phyloP scores from a whole-genome alignment of 164 flowering plant genomes.

The Piper longum region DNA sequence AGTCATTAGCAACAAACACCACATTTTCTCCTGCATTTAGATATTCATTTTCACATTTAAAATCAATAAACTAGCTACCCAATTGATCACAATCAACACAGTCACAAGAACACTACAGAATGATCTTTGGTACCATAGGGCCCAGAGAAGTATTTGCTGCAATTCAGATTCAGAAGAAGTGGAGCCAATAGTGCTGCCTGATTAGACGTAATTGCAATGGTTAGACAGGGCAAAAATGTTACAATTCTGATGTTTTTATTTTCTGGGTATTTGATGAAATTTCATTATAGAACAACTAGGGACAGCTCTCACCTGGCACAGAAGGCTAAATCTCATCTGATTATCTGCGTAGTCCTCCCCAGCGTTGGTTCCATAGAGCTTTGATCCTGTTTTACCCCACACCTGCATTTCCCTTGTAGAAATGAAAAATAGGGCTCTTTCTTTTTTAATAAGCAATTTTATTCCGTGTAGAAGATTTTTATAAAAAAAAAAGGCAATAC shows the following conservation, averaged over 20 bases:
- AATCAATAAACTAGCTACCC: neutral
- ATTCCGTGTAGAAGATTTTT: too few relatives aligned
- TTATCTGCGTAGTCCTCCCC: conserved; percentile 71
- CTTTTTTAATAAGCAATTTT: too few relatives aligned
- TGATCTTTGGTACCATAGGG: conserved; percentile 48
- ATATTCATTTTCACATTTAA: neutral
- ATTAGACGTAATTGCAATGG: neutral
- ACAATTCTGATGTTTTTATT: neutral
- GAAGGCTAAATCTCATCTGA: conserved; percentile 58
- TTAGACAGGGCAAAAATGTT: neutral
- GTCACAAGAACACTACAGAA: neutral
- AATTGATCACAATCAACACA: neutral
- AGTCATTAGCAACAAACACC: conserved; percentile 65
- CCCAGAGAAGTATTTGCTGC: conserved; percentile 58
- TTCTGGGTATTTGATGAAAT: too few relatives aligned
- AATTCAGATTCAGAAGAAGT: conserved; percentile 53
- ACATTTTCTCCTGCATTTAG: conserved; percentile 58
- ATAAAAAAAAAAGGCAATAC: too few relatives aligned
- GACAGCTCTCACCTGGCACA: conserved; percentile 39
- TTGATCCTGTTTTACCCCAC: conserved; percentile 58
- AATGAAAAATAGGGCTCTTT: neutral
- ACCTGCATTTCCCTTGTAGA: conserved; percentile 16
- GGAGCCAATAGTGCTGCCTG: conserved; percentile 93
- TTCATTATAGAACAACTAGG: too few relatives aligned
- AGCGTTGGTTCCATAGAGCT: conserved; percentile 49